Base-by-base conservation (phyloP, 2,329 filamentous ascomycete genomes). In the Geosmithia morbida region DNA sequence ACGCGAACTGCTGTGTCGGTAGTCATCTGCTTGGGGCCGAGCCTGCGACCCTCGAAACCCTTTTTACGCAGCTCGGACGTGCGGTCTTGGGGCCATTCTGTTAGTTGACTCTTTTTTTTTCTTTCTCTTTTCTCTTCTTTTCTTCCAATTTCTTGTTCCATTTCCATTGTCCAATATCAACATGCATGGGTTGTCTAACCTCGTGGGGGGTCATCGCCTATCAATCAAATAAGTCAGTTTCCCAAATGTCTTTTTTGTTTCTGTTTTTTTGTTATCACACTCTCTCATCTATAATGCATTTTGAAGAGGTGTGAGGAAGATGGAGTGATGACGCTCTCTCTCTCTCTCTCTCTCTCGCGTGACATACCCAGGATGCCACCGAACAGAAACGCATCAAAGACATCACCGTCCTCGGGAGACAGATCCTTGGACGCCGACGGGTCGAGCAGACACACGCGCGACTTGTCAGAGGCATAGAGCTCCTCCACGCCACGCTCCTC, bases 1-100 rank as follows among this genome's bases (percentile, higher is more conserved):
- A 96, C 90, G 54, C 92, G 77, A 46, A 96, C 92, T 4, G 92
- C 92, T 18, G 92, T 98, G 62, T 98, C 92, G 4, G 92, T 98
- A 2, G 92, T 97, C 90, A 98, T 96, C 66, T 98, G 92, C 56
- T 89, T 83, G 7, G 90, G 87, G 0, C 92, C 92, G 29, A 98
- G 72, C 49, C 92, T 77, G 47, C 92, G 81, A 49, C 90, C 88
- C 49, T 82, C 73, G 57, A 94, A 98, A 2, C 92, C 92, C 62
- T 97, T 95, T 65, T 87, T 88, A 46, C 92, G 81, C 56, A 98
- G 70, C 64, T 98, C 92, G n/a, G 86, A 90, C 4, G 92, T 98
- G 51, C 92, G 83, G 66, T 97, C 90, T 94, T 49, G 7, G n/a
- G 19, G n/a, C n/a, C n/a, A 29, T 4, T 13, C 41, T n/a, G 20